Percentiles rank a stretch among this genome's conserved stretches.
Conservation (phyloP, 345 rosid species). For the Eucalyptus grandis region DNA sequence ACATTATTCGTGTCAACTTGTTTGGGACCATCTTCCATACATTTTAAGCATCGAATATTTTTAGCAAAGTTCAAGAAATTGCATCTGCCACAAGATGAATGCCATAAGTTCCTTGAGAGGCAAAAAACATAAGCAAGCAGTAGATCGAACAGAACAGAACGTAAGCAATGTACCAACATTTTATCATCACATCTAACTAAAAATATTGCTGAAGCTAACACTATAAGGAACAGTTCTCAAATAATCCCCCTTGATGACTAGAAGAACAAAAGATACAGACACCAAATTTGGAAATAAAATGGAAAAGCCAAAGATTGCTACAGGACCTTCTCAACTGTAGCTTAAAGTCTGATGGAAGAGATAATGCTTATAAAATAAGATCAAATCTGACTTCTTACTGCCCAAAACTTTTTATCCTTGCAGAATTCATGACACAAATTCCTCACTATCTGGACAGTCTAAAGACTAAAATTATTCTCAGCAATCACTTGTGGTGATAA, state of each 20-base stretch:
- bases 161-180: not conserved
- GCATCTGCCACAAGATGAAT: conserved; percentile 25
- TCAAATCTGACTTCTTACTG: not conserved
- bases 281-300: not conserved
- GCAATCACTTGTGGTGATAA: not conserved
- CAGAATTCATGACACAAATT: not conserved
- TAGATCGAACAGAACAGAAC: not conserved
- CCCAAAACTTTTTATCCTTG: not conserved
- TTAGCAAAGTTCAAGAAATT: conserved; percentile 38
- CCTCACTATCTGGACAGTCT: not conserved
- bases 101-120: not conserved
- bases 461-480: not conserved
- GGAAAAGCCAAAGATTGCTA: not conserved
- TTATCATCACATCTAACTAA: not conserved
- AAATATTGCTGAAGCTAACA: not conserved
- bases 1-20: not conserved
- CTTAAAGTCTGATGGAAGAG: not conserved
- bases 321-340: not conserved
- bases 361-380: not conserved
- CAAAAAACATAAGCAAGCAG: not conserved
- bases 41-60: conserved; percentile 29
- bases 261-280: not conserved
- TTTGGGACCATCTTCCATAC: conserved; percentile 29
- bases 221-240: not conserved
- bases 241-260: not conserved